Evolutionary conservation across 169 alveolate genomes (phyloP), one percentile per base, ranked within the genome.

Genomic region (Cryptosporidium xiaoi): DNA sequence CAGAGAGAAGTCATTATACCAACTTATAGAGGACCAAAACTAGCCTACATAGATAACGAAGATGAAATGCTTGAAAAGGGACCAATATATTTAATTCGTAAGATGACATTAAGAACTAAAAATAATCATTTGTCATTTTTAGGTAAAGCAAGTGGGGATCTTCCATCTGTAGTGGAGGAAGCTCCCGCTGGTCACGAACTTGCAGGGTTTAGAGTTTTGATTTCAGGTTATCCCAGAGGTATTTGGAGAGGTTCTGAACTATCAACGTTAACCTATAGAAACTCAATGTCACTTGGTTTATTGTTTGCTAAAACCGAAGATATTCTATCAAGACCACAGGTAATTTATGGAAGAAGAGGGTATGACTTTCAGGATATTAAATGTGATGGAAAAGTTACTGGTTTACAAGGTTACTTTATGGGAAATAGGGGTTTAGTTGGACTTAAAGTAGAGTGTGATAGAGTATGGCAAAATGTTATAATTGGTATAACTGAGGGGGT

Each of bases 361-460:
- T 56, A 60, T n/a, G 87, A 77, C 24, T 77, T 77, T 24, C 87
- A 77, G 12, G 69, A 77, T 48, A 77, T 77, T 60, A 77, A 77
- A 36, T 77, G 87, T 31, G 87, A 77, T 44, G 87, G 87, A 6
- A 77, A 60, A 62, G 44, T 77, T 53, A 77, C 87, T 4, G 87
- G 87, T 16, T 40, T 77, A 12, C 71, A 62, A 12, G 87, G 64
- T 20, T 77, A 56, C 50, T 77, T 77, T 36, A 77, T 77, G 87
- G 87, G 87, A 12, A 77, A 77, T 12, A 77, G 87, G 56, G 87
- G 87, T 0, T 16, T 77, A 50, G 87, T 77, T 18, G 87, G 87
- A 8, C 31, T 77, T 18, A 77, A 77, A 31, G 71, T 77, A 33
- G 87, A 77, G 18, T 77, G 87, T 77, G 87, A 77, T 29, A 56